Evolutionary conservation across 73 alveolate species (phyloP), one percentile per base, ranked within the genome.

Genomic region (Stentor roeselii): DNA sequence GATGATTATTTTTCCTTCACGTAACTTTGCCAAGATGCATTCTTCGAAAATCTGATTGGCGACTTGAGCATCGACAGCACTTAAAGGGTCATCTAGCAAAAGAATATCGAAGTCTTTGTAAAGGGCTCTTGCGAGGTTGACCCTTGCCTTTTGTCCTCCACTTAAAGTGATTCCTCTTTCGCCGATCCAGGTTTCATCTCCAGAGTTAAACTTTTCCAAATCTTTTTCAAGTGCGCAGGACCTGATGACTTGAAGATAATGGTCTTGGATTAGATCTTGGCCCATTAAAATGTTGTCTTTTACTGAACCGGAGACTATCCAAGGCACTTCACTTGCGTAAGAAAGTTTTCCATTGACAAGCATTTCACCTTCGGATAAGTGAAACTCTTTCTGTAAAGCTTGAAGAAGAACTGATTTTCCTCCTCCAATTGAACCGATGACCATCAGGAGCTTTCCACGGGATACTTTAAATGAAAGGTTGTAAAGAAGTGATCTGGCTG

Each of bases 51-150:
- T n/a, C 11, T 32, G 14, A 3, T 84, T 50, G 35, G 78, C 3
- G 15, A 84, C 89, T 78, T 88, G 75, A 39, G 90, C 83, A 39
- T 90, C 93, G 2, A 82, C 91, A 3, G 93, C 91, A 60, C 96
- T 91, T 76, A 92, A 84, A n/a, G 94, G 89, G 67, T 92, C 97
- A 90, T 92, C 97, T 35, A 92, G 84, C 21, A 92, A 78, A 87
- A 80, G 83, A 32, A 92, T 92, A 84, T 92, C 97, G 59, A 80
- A 84, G 50, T 92, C 95, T n/a, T 89, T 87, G 78, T 96, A 96
- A 38, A 96, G 86, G 35, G 98, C 99, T 84, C 99, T 91, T 3
- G 98, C 98, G 34, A 96, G 77, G 58, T 94, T 80, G 59, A 93
- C 82, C 87, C 95, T 87, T 2, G 95, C 93, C 76, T 90, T 90